Conservation (phyloP, 805 yeast species). For the Wickerhamia fluorescens region DNA sequence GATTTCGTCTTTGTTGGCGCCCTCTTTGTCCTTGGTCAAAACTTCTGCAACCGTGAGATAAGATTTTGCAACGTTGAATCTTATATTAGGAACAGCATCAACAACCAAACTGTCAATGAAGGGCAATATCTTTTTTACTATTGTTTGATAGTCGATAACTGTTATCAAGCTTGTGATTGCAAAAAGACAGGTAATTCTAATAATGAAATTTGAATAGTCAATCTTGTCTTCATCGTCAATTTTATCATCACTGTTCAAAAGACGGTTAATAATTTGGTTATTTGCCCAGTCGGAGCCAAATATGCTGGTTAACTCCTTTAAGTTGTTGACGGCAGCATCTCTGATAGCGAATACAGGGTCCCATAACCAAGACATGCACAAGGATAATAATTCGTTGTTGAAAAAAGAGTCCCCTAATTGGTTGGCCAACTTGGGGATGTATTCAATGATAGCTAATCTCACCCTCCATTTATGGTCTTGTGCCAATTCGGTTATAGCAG, state of each 20-base stretch:
- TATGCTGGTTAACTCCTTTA: slow-evolving; percentile 70
- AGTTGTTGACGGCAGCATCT: slow-evolving; percentile 87
- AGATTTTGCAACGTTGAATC: slow-evolving; percentile 91
- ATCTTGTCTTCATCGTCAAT: slow-evolving; percentile 24
- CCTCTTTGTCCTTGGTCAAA: slow-evolving; percentile 23
- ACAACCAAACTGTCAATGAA: slow-evolving; percentile 63
- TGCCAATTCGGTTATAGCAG: slow-evolving; percentile 94
- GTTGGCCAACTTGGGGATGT: slow-evolving; percentile 88
- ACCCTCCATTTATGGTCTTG: slow-evolving; percentile 98
- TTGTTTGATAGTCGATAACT: slow-evolving; percentile 52
- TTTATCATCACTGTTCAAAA: slow-evolving; percentile 37
- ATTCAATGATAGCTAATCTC: slow-evolving; percentile 91
- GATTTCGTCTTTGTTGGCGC: slow-evolving; percentile 15
- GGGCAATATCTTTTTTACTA: slow-evolving; percentile 66
- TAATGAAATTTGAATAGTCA: slow-evolving; percentile 70
- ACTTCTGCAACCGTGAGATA: slow-evolving; percentile 55
- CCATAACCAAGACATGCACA: slow-evolving; percentile 98
- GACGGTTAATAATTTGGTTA: slow-evolving; percentile 69
- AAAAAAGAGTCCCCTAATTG: slow-evolving; percentile 92
- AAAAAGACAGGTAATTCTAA: slow-evolving; percentile 84
- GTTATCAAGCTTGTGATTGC: slow-evolving; percentile 80
- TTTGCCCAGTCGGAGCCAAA: slow-evolving; percentile 96
- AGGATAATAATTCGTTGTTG: slow-evolving; percentile 81
- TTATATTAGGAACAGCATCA: slow-evolving; percentile 89
- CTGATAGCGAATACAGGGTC: slow-evolving; percentile 95